A percentile compares a stretch with the other conserved stretches of the same genome.
Conservation (phyloP, 2,329 filamentous ascomycete genomes). For the Diaporthe sp. region DNA sequence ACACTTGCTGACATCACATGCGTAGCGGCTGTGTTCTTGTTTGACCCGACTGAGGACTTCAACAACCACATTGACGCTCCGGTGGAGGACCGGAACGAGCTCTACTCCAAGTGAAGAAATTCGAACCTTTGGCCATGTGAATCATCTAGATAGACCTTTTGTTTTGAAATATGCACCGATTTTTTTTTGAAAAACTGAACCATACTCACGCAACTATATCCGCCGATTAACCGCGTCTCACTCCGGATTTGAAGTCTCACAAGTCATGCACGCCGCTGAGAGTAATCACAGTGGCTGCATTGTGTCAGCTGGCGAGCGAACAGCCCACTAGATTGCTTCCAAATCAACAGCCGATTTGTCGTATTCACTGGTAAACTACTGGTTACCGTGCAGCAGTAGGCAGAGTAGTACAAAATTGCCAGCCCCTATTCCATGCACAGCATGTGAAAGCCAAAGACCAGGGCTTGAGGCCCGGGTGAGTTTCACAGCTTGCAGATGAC, state of each 20-base stretch:
- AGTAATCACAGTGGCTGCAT: constrained; percentile 8
- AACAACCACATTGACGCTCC: constrained; percentile 51
- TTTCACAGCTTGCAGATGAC: constrained; percentile 4
- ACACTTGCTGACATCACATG: background rate
- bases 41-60: constrained; percentile 49
- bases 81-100: constrained; percentile 38
- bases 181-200: background rate
- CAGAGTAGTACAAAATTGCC: background rate
- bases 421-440: background rate
- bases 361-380: background rate
- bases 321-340: background rate
- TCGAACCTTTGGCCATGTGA: background rate
- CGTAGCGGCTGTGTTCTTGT: constrained; percentile 41
- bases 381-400: background rate
- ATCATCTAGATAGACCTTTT: background rate
- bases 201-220: background rate
- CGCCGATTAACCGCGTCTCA: background rate
- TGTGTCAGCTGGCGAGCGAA: background rate
- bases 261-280: constrained; percentile 2
- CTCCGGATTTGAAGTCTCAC: background rate
- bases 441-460: background rate
- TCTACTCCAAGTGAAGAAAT: background rate
- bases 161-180: background rate
- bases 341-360: background rate
- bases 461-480: background rate